phyloP scores from a whole-genome alignment of 2,329 filamentous ascomycete species.

The Endothia cerciana region DNA sequence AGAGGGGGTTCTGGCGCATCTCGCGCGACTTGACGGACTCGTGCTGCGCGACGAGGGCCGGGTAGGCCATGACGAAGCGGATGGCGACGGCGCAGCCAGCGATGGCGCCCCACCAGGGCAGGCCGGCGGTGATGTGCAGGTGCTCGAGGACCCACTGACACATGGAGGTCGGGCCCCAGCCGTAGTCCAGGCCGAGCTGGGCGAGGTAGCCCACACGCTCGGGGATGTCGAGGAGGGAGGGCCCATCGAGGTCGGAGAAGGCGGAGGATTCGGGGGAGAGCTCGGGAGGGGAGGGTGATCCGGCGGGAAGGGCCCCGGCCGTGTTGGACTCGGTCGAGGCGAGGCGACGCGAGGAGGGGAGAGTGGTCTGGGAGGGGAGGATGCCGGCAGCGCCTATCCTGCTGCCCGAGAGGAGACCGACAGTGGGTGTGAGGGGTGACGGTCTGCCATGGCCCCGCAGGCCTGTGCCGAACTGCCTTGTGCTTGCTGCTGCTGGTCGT shows the following conservation, averaged over 20 bases:
- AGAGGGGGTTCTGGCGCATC: slow-evolving; percentile 58
- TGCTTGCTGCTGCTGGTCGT: slow-evolving; percentile 20
- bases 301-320: slow-evolving; percentile 22
- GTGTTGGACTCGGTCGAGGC: slow-evolving; percentile 36
- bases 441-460: slow-evolving; percentile 31
- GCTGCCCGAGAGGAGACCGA: slow-evolving; percentile 20
- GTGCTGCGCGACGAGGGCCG: slow-evolving; percentile 65
- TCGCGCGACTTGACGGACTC: slow-evolving; percentile 64
- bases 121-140: slow-evolving; percentile 73
- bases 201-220: slow-evolving; percentile 83
- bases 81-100: slow-evolving; percentile 65
- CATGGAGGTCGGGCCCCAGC: slow-evolving; percentile 74
- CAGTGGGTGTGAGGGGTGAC: slow-evolving; percentile 3
- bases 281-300: slow-evolving; percentile 31
- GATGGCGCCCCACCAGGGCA: slow-evolving; percentile 85
- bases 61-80: slow-evolving; percentile 67
- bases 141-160: slow-evolving; percentile 82
- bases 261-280: slow-evolving; percentile 37
- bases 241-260: slow-evolving; percentile 40
- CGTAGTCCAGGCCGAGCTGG: slow-evolving; percentile 83
- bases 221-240: slow-evolving; percentile 62
- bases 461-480: slow-evolving; percentile 37
- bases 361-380: slow-evolving; percentile 27
- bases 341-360: slow-evolving; percentile 30
- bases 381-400: slow-evolving; percentile 32